phyloP scores from a whole-genome alignment of 176 grass and related monocot species.

The Carex littledalei region DNA sequence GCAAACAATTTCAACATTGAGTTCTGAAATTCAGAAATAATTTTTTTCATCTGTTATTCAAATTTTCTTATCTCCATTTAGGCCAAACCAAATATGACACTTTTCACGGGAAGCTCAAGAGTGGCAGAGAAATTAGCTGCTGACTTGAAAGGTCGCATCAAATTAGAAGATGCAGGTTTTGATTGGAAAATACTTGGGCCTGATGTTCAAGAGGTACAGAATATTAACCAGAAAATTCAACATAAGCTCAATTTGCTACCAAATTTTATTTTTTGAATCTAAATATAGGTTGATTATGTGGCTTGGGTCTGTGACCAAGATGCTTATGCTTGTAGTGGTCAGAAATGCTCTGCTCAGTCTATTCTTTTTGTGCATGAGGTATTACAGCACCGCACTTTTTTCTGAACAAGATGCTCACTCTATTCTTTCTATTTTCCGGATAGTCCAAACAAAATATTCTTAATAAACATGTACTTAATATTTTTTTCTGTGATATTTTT shows the following conservation, averaged over 20 bases:
- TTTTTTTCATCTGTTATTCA: background rate
- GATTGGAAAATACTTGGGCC: slow-evolving; percentile 99
- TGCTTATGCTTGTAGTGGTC: slow-evolving; percentile 96
- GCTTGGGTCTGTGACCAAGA: slow-evolving; percentile 99
- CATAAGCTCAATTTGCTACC: background rate
- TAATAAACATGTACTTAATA: background rate
- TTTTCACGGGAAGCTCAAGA: slow-evolving; percentile 89
- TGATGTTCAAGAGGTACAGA: slow-evolving; percentile 89
- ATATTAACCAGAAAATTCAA: background rate
- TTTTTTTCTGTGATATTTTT: slow-evolving; percentile 21
- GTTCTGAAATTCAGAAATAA: background rate
- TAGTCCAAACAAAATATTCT: background rate
- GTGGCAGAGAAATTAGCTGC: slow-evolving; percentile 81
- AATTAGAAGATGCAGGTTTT: slow-evolving; percentile 98
- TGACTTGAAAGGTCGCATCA: slow-evolving; percentile 83
- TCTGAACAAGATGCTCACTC: background rate
- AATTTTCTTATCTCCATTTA: slow-evolving; percentile 17
- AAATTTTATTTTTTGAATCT: slow-evolving; percentile 25
- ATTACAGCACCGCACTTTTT: background rate
- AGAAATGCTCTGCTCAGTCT: slow-evolving; percentile 98
- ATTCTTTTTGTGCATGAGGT: slow-evolving; percentile 96
- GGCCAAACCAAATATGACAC: slow-evolving; percentile 87
- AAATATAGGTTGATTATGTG: slow-evolving; percentile 76
- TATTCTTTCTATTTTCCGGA: background rate
- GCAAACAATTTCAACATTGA: background rate